A percentile compares a stretch with the other conserved stretches of the same genome.
phyloP scores from a whole-genome alignment of 768 basidiomycete species.

The Tulasnella sp. region DNA sequence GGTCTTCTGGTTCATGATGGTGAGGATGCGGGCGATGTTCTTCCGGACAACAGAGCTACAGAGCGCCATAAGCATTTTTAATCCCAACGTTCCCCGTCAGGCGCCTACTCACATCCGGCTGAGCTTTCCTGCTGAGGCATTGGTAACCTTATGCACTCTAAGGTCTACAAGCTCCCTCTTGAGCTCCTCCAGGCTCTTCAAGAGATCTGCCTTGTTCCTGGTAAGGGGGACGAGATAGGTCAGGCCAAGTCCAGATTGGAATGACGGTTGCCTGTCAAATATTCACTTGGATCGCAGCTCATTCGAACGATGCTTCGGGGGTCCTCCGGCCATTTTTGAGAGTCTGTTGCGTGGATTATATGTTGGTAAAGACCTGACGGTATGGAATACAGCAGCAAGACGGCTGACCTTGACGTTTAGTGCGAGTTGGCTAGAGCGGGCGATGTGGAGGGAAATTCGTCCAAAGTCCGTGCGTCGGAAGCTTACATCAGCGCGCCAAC shows the following conservation, averaged over 20 bases:
- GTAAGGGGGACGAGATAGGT: background rate
- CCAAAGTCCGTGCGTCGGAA: background rate
- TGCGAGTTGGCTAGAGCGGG: background rate
- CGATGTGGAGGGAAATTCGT: background rate
- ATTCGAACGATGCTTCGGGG: slow-evolving; percentile 81
- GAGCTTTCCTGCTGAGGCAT: slow-evolving; percentile 90
- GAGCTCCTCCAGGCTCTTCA: slow-evolving; percentile 87
- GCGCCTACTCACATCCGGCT: slow-evolving; percentile 76
- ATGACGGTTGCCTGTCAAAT: background rate
- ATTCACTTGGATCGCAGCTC: slow-evolving; percentile 92
- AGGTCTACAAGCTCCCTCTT: slow-evolving; percentile 90
- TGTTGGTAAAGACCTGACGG: background rate
- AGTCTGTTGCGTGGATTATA: background rate
- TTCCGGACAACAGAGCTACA: slow-evolving; percentile 89
- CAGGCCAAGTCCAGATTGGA: background rate
- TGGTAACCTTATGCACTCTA: slow-evolving; percentile 97
- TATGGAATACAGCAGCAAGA: background rate
- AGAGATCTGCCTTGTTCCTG: slow-evolving; percentile 94
- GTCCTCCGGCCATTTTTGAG: slow-evolving; percentile 55
- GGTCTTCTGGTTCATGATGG: slow-evolving; percentile 97
- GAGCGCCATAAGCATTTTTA: background rate
- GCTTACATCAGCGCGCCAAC: background rate
- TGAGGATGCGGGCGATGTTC: slow-evolving; percentile 95
- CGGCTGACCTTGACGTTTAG: background rate
- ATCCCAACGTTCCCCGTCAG: background rate